A percentile compares a stretch with the other conserved stretches of the same genome.
phyloP scores from a whole-genome alignment of 306 rosid species.

The Hippophae tibetana region DNA sequence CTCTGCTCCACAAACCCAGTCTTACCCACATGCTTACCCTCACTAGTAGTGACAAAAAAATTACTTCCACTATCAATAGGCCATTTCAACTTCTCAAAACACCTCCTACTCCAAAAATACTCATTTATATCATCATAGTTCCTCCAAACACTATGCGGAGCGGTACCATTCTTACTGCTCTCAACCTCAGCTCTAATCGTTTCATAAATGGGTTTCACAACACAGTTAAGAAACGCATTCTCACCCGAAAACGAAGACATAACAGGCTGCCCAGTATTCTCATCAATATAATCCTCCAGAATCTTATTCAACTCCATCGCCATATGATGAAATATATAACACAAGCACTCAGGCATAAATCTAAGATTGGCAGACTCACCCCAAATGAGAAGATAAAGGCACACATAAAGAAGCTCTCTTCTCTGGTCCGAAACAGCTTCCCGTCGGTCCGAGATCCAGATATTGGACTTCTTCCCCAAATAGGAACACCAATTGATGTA shows the following conservation, averaged over 20 bases:
- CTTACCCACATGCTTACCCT: conserved; percentile 70
- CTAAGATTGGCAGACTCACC: conserved; percentile 91
- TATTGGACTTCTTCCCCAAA: conserved; percentile 67
- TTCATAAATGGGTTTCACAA: conserved; percentile 80
- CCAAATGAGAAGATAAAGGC: conserved; percentile 73
- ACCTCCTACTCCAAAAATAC: conserved; percentile 83
- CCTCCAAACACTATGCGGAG: conserved; percentile 82
- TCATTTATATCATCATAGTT: conserved; percentile 91
- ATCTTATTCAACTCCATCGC: conserved; percentile 74
- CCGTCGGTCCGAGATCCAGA: conserved; percentile 65
- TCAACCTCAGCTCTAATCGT: conserved; percentile 70
- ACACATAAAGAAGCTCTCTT: conserved; percentile 77
- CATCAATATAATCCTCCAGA: conserved; percentile 80
- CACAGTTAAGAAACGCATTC: conserved; percentile 54
- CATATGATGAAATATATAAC: conserved; percentile 81
- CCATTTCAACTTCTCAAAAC: conserved; percentile 89
- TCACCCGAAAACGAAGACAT: conserved; percentile 69
- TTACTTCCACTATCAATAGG: conserved; percentile 69
- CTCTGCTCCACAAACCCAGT: conserved; percentile 97
- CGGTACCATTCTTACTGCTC: conserved; percentile 65
- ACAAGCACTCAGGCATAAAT: conserved; percentile 72
- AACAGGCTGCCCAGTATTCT: conserved; percentile 78
- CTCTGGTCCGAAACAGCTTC: conserved; percentile 42
- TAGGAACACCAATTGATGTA: conserved; percentile 81
- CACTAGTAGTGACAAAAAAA: conserved; percentile 49